Evolutionary conservation across 2,329 filamentous ascomycete species (phyloP).

Genomic region (Xylariales sp.): DNA sequence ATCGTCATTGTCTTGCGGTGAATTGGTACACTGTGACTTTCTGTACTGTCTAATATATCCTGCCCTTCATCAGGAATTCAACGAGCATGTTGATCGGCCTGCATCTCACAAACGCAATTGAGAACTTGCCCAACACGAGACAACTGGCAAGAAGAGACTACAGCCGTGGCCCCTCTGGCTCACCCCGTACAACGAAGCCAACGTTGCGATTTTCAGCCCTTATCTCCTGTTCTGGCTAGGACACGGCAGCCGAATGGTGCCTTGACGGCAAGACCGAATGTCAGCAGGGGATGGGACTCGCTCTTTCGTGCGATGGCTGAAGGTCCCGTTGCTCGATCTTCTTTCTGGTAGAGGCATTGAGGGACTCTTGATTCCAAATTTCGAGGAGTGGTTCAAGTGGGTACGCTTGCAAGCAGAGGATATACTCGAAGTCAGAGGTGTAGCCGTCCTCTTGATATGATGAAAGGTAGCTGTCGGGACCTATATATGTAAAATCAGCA

Average conservation of each 20-base stretch:
- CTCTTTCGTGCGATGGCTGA: constrained; percentile 17
- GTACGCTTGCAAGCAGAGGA: constrained; percentile 3
- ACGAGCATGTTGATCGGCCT: constrained; percentile 7
- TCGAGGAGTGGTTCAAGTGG: constrained; percentile 7
- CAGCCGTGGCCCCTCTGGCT: constrained; percentile 15
- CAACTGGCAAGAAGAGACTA: constrained; percentile 26
- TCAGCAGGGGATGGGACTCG: constrained; percentile 14
- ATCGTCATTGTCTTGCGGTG: no score
- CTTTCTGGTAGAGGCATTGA: constrained; percentile 5
- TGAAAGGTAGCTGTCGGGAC: constrained; percentile 18
- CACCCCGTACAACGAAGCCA: constrained; percentile 16
- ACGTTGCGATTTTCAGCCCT: constrained; percentile 16
- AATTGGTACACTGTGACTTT: no score
- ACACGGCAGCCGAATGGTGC: constrained; percentile 27
- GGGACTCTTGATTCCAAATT: constrained; percentile 3
- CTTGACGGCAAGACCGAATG: constrained; percentile 18
- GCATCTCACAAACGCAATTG: constrained; percentile 37
- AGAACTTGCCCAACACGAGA: constrained; percentile 42
- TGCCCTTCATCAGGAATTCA: constrained; percentile 9
- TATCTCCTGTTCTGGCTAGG: constrained; percentile 24
- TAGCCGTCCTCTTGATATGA: constrained; percentile 20
- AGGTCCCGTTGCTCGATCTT: constrained; percentile 8
- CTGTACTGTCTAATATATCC: no score
- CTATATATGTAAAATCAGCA: no score
- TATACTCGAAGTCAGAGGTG: constrained; percentile 7